A percentile compares a stretch with the other conserved stretches of the same genome.
Conservation (phyloP, 176 grass and related monocot genomes). For the Miscanthus lutarioriparius region DNA sequence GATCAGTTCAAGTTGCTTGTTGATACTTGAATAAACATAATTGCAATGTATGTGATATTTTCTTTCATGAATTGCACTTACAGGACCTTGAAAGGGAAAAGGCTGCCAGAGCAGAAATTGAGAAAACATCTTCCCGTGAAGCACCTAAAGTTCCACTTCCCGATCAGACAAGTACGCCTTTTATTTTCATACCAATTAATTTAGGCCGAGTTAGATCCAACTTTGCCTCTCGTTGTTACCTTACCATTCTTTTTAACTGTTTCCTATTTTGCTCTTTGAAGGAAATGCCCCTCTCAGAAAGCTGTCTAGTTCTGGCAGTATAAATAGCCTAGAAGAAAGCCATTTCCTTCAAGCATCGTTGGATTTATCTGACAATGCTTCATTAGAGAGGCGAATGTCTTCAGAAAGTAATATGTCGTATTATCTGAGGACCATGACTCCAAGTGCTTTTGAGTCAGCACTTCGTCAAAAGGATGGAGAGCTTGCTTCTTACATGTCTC, state of each 20-base stretch:
- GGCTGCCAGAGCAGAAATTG: conserved; percentile 71
- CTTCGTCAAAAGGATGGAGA: conserved; percentile 98
- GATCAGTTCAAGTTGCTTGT: conserved; percentile 1
- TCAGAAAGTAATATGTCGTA: conserved; percentile 84
- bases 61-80: conserved; percentile 26
- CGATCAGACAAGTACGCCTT: conserved; percentile 64
- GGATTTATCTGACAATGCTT: conserved; percentile 75
- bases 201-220: neutral
- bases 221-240: conserved; percentile 21
- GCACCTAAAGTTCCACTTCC: conserved; percentile 61
- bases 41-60: conserved; percentile 9
- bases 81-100: conserved; percentile 97
- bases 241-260: conserved; percentile 18
- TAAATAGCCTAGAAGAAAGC: conserved; percentile 84
- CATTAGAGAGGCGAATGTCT: conserved; percentile 84
- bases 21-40: neutral
- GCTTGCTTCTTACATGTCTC: conserved; percentile 92
- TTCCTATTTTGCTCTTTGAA: conserved; percentile 45
- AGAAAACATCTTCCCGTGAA: conserved; percentile 68
- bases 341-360: conserved; percentile 92
- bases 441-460: conserved; percentile 94
- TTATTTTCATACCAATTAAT: neutral
- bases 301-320: conserved; percentile 66
- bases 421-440: conserved; percentile 98
- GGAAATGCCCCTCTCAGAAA: conserved; percentile 73